Evolutionary conservation across 345 rosid genomes (phyloP), one percentile per base, ranked within the genome.

Genomic region (Anastatica hierochuntica): DNA sequence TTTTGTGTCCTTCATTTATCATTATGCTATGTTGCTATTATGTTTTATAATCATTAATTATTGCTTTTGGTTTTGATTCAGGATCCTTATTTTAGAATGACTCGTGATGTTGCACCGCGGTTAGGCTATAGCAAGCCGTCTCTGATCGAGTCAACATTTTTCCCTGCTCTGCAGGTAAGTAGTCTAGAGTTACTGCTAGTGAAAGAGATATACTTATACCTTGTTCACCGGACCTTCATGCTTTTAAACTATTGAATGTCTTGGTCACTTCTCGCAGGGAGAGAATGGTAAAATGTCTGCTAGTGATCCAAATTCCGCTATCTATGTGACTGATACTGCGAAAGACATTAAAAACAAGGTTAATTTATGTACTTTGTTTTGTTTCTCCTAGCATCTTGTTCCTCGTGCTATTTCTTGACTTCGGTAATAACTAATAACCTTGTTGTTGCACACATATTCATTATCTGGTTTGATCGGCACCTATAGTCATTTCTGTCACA

Each of bases 51-150:
- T 29, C 35, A 29, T 34, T 29, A 18, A 4, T 38, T 6, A 14
- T 8, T 45, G 8, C 9, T 29, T 42, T 64, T 56, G 48, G 23
- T 24, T 72, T 53, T 43, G 33, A 26, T 67, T 66, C 85, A 87
- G 98, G 98, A 90, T 70, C 98, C 96, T 43, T 92, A 92, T 72
- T 90, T 88, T 69, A 84, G 95, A 71, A 88, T 84, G 95, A 88
- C 98, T 11, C 72, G 95, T n/a, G 95, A 90, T 79, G 98, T 84
- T 62, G 95, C 98, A 48, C 95, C 96, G 6, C 83, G 94, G 31
- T 39, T 88, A 50, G 96, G 98, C 74, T 90, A 82, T 64, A 83
- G 86, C 72, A 90, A 90, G 73, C 96, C 96, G 47, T 73, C 98
- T 13, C 67, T 90, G 63, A 87, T 90, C 56, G 96, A 90, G 69